Conservation (phyloP, 176 grass and related monocot species). For the Hsuehochloa calcarea region DNA sequence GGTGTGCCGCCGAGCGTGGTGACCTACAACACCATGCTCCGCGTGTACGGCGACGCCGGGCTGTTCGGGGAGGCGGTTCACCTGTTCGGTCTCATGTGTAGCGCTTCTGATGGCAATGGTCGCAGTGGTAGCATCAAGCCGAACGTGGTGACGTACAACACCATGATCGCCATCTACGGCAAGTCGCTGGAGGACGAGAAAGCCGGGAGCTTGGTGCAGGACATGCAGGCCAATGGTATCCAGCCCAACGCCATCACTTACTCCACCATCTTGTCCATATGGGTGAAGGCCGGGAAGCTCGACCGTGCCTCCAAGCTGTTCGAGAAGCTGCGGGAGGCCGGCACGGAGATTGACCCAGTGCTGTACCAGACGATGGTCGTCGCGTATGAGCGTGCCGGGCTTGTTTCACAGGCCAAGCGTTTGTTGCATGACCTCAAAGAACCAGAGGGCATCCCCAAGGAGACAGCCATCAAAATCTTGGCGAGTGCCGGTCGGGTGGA, state of each 20-base stretch:
- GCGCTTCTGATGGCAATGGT: not conserved
- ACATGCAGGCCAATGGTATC: conserved; percentile 76
- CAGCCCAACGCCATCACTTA: conserved; percentile 83
- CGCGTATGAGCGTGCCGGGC: conserved; percentile 72
- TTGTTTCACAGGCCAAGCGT: conserved; percentile 61
- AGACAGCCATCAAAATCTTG: conserved; percentile 72
- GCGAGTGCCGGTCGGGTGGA: conserved; percentile 76
- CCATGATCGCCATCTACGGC: conserved; percentile 89
- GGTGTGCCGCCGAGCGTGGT: conserved; percentile 72
- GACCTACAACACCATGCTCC: conserved; percentile 94
- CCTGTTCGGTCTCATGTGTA: conserved; percentile 82
- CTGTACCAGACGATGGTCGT: conserved; percentile 97
- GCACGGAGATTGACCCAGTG: conserved; percentile 81
- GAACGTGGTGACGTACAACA: conserved; percentile 94
- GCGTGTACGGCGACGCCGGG: conserved; percentile 88
- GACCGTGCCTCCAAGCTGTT: conserved; percentile 81
- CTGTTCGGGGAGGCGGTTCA: conserved; percentile 89
- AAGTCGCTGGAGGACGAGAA: conserved; percentile 93
- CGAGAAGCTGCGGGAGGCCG: conserved; percentile 71
- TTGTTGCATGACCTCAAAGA: conserved; percentile 74
- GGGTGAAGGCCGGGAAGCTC: conserved; percentile 88
- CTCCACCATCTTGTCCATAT: conserved; percentile 86
- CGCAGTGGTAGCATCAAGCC: conserved; percentile 40
- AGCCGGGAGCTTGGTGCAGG: conserved; percentile 71
- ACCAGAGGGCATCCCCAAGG: conserved; percentile 64